Evolutionary conservation across 495 filamentous ascomycete genomes (phyloP).

Genomic region (Filosporella fistucella): DNA sequence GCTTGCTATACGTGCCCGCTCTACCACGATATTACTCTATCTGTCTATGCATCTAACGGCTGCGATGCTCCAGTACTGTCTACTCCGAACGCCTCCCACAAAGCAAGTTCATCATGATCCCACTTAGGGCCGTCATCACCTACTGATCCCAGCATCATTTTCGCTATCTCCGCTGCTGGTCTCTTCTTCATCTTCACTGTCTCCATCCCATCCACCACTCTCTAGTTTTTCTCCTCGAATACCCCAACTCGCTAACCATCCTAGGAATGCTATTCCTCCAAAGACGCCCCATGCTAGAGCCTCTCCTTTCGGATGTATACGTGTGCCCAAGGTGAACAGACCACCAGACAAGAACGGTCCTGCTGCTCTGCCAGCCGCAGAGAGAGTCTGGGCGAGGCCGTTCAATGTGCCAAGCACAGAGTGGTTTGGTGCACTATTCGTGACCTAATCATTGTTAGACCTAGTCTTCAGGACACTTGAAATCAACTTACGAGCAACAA

Average conservation of each 20-base stretch:
- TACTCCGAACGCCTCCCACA: no score
- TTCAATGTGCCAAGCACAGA: conserved; percentile 86
- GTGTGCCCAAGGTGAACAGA: conserved; percentile 69
- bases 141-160: conserved; percentile 8
- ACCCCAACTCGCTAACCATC: conserved; percentile 63
- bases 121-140: no score
- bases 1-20: no score
- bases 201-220: conserved; percentile 13
- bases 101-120: no score
- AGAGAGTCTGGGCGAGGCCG: conserved; percentile 90
- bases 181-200: conserved; percentile 4
- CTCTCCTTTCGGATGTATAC: conserved; percentile 75
- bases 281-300: conserved; percentile 65
- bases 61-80: no score
- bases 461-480: no score
- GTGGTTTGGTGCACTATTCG: conserved; percentile 84
- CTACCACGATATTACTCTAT: no score
- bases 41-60: no score
- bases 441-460: conserved; percentile 60
- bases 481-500: conserved; percentile 63
- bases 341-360: conserved; percentile 86
- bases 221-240: conserved; percentile 40
- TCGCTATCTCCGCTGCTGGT: conserved; percentile 1
- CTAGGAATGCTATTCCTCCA: conserved; percentile 59
- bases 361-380: conserved; percentile 81